These are phyloP conservation scores for Fusarium albosuccineum DNA, from an alignment of 2,329 filamentous ascomycete species.

Conservation along the genomic window DNA sequence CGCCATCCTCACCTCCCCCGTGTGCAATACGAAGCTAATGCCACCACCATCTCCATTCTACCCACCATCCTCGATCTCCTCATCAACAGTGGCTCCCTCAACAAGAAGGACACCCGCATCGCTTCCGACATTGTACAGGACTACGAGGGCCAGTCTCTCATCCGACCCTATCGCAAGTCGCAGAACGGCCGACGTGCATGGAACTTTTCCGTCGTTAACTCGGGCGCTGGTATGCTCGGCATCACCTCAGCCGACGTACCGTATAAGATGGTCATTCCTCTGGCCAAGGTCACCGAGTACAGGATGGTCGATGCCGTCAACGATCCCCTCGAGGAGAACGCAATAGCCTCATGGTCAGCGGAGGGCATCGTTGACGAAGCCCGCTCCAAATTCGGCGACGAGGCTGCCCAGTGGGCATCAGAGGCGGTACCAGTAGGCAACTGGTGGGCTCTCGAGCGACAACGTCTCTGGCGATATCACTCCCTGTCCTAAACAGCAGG, in stretches of 20 bases:
- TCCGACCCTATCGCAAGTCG: conserved; percentile 46
- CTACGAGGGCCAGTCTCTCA: conserved; percentile 53
- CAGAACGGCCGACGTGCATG: conserved; percentile 48
- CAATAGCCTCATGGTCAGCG: conserved; percentile 46
- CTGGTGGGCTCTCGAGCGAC: conserved; percentile 43
- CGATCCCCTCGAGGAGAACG: conserved; percentile 48
- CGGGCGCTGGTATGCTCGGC: conserved; percentile 50
- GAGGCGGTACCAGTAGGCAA: conserved; percentile 42
- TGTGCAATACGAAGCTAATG: conserved; percentile 49
- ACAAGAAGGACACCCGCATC: conserved; percentile 40
- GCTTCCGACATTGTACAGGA: conserved; percentile 48
- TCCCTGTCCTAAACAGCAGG: conserved; percentile 23
- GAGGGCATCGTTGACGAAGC: conserved; percentile 39
- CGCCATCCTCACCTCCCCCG: conserved; percentile 51
- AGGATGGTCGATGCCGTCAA: conserved; percentile 47
- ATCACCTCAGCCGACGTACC: conserved; percentile 50
- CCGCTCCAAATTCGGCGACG: conserved; percentile 29
- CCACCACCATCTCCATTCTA: conserved; percentile 51
- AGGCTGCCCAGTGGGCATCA: conserved; percentile 48
- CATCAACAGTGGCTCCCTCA: conserved; percentile 50
- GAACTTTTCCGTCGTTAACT: conserved; percentile 54
- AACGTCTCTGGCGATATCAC: conserved; percentile 43
- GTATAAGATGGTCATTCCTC: conserved; percentile 50
- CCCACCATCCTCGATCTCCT: conserved; percentile 53
- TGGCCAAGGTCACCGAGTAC: conserved; percentile 50